Percentiles rank a stretch among this genome's conserved stretches.
Evolutionary conservation across 2,329 filamentous ascomycete genomes (phyloP).

Genomic region (Diplodia corticola): DNA sequence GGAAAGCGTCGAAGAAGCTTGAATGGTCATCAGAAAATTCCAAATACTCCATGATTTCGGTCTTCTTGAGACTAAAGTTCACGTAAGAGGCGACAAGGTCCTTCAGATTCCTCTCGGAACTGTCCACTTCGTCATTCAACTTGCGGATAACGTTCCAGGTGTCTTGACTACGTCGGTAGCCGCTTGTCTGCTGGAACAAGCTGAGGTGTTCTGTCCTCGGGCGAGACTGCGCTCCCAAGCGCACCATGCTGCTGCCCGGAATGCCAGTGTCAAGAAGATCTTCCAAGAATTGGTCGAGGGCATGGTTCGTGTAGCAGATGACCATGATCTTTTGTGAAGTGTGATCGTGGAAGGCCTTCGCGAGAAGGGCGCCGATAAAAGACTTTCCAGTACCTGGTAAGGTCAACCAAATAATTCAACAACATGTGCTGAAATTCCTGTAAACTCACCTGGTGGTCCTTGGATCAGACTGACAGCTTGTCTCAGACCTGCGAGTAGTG

Average conservation of each 20-base stretch:
- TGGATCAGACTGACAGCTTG: conserved; percentile 64
- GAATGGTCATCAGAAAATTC: conserved; percentile 56
- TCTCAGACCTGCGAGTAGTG: conserved; percentile 56
- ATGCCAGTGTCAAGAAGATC: conserved; percentile 65
- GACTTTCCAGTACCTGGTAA: conserved; percentile 70
- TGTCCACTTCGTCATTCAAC: conserved; percentile 41
- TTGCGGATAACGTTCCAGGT: conserved; percentile 48
- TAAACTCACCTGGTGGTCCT: conserved; percentile 65
- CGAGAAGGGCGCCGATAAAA: conserved; percentile 66
- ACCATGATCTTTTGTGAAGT: conserved; percentile 60
- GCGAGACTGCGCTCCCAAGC: conserved; percentile 61
- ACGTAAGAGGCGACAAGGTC: not conserved
- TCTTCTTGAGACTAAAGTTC: not conserved
- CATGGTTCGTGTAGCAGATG: conserved; percentile 65
- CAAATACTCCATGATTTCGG: conserved; percentile 46
- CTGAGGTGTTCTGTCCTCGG: conserved; percentile 50
- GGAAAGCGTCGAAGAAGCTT: conserved; percentile 59
- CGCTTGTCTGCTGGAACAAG: conserved; percentile 44
- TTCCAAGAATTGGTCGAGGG: conserved; percentile 54
- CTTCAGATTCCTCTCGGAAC: conserved; percentile 27
- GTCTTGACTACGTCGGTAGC: conserved; percentile 30
- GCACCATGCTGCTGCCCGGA: conserved; percentile 51
- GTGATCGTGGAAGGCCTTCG: conserved; percentile 55
- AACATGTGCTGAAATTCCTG: not conserved
- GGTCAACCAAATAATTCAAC: conserved; percentile 12